Evolutionary conservation across 2,329 filamentous ascomycete species (phyloP).

Genomic region (Neophaeococcomyces mojaviensis): DNA sequence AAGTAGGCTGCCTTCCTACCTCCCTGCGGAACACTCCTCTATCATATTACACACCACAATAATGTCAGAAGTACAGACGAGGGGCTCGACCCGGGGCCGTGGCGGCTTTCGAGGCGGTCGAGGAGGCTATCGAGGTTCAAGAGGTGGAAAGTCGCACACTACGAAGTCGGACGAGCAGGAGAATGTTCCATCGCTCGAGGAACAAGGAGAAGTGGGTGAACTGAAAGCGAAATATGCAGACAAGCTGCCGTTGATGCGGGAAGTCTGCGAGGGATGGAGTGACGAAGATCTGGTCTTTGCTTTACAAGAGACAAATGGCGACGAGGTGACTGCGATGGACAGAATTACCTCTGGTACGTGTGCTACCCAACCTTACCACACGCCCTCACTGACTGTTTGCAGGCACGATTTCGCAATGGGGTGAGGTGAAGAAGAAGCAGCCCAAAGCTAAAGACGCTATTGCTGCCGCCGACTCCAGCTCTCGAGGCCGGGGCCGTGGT

Average conservation of each 20-base stretch:
- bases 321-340: conserved; percentile 42
- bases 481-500: conserved; percentile 40
- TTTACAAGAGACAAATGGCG: conserved; percentile 63
- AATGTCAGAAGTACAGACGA: conserved; percentile 93
- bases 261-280: conserved; percentile 93
- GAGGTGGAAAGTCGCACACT: conserved; percentile 46
- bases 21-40: not conserved
- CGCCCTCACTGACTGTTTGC: conserved; percentile 9
- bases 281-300: conserved; percentile 91
- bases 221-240: conserved; percentile 82
- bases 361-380: not conserved
- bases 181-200: conserved; percentile 58
- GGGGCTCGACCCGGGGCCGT: conserved; percentile 54
- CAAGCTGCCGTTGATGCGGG: conserved; percentile 75
- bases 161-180: conserved; percentile 55
- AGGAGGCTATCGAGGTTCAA: conserved; percentile 67
- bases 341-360: conserved; percentile 43
- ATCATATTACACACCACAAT: conserved; percentile 27
- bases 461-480: conserved; percentile 28
- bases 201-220: conserved; percentile 83
- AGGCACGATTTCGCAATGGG: conserved; percentile 47
- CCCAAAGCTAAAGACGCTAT: conserved; percentile 40
- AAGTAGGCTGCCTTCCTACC: conserved; percentile 19
- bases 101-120: conserved; percentile 64
- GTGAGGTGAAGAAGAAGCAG: conserved; percentile 47